These are phyloP conservation scores for Cyberlindnera euphorbiiphila DNA, from an alignment of 805 yeast species.

Conservation along the genomic window DNA sequence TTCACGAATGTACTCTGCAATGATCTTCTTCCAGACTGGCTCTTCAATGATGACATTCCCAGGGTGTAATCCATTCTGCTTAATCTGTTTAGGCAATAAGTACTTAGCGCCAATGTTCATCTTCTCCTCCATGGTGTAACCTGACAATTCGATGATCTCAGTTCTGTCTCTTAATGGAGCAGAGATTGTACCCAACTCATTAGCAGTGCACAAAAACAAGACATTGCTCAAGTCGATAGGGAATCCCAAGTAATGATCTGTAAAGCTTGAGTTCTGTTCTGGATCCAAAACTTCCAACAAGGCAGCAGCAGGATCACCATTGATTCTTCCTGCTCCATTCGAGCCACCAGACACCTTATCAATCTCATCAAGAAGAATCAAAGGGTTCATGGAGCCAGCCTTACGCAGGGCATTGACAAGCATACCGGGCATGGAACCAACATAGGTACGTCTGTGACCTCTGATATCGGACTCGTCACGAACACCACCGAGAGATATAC, in stretches of 20 bases:
- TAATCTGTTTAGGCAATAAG: conserved; percentile 71
- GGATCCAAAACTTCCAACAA: conserved; percentile 86
- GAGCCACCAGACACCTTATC: conserved; percentile 68
- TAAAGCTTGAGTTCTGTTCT: conserved; percentile 74
- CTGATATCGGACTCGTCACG: conserved; percentile 86
- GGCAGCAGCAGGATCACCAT: conserved; percentile 91
- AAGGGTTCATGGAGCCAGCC: conserved; percentile 76
- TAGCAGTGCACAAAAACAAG: conserved; percentile 82
- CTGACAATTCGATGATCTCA: conserved; percentile 75
- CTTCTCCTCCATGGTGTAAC: conserved; percentile 78
- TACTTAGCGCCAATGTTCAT: conserved; percentile 63
- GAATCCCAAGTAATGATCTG: conserved; percentile 81
- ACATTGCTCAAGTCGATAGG: conserved; percentile 82
- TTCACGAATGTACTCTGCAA: conserved; percentile 73
- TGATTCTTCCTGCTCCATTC: conserved; percentile 39
- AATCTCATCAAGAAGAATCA: conserved; percentile 78
- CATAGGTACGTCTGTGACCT: conserved; percentile 88
- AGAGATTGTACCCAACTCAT: conserved; percentile 65
- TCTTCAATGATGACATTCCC: conserved; percentile 44
- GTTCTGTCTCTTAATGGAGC: conserved; percentile 79
- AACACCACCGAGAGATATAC: conserved; percentile 83
- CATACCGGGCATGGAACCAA: conserved; percentile 89
- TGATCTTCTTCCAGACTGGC: conserved; percentile 56
- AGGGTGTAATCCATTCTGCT: conserved; percentile 56
- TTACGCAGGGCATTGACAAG: conserved; percentile 73